These are phyloP conservation scores for Alternaria metachromatica DNA, from an alignment of 2,329 filamentous ascomycete species.

Conservation along the genomic window DNA sequence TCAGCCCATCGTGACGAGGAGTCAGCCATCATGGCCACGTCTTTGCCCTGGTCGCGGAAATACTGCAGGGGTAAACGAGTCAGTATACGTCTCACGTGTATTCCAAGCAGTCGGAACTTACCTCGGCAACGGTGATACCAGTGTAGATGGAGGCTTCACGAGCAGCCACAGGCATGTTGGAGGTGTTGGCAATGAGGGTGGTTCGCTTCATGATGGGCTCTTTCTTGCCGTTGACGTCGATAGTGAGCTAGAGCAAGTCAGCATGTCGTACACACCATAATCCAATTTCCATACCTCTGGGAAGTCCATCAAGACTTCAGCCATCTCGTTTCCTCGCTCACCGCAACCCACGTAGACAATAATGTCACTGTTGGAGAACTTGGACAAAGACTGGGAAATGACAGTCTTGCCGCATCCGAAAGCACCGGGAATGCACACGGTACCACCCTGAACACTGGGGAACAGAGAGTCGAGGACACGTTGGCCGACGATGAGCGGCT, in stretches of 20 bases:
- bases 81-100: background rate
- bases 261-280: background rate
- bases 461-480: constrained; percentile 95
- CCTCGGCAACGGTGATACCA: background rate
- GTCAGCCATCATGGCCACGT: constrained; percentile 99
- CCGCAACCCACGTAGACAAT: constrained; percentile 95
- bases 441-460: constrained; percentile 95
- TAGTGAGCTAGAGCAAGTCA: constrained; percentile 69
- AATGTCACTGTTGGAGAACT: constrained; percentile 99
- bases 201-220: constrained; percentile 99
- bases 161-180: constrained; percentile 99
- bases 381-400: constrained; percentile 97
- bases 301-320: constrained; percentile 99
- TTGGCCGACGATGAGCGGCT: constrained; percentile 95
- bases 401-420: constrained; percentile 99
- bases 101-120: background rate
- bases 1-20: constrained; percentile 98
- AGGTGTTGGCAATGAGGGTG: constrained; percentile 97
- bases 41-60: constrained; percentile 94
- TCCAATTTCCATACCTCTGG: constrained; percentile 67
- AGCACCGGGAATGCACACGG: constrained; percentile 95
- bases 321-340: constrained; percentile 99
- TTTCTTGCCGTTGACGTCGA: constrained; percentile 90
- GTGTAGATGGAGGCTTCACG: constrained; percentile 99
- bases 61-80: constrained; percentile 58